Evolutionary conservation across 352 stramenopile species (phyloP).

Genomic region (Lagenidium giganteum): DNA sequence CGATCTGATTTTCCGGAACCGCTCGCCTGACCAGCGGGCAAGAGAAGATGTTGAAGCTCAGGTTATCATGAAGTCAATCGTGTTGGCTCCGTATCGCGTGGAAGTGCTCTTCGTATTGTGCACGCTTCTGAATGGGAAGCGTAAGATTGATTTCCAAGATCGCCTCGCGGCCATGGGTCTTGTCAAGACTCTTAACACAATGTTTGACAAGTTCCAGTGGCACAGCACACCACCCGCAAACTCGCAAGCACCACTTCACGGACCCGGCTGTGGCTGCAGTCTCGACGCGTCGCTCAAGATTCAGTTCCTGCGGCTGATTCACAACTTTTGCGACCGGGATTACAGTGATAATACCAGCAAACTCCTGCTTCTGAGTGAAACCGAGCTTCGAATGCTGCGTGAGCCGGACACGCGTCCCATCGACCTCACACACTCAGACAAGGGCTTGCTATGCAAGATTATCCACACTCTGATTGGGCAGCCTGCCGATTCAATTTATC

Average conservation of each 20-base stretch:
- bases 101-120: conserved; percentile 97
- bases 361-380: conserved; percentile 68
- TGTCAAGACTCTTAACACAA: conserved; percentile 86
- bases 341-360: conserved; percentile 83
- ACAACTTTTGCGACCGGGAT: conserved; percentile 96
- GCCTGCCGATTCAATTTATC: conserved; percentile 91
- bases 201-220: conserved; percentile 95
- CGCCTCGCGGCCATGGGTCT: conserved; percentile 84
- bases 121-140: conserved; percentile 92
- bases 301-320: conserved; percentile 93
- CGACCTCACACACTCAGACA: conserved; percentile 58
- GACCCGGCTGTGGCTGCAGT: conserved; percentile 91
- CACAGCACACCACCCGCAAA: conserved; percentile 36
- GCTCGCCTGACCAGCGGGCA: conserved; percentile 39
- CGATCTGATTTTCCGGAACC: conserved; percentile 68
- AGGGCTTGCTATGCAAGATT: conserved; percentile 89
- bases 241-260: conserved; percentile 57
- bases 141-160: conserved; percentile 92
- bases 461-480: conserved; percentile 88
- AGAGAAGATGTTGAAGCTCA: conserved; percentile 68
- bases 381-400: conserved; percentile 54
- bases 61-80: conserved; percentile 91
- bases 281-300: conserved; percentile 93
- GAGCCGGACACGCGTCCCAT: conserved; percentile 38
- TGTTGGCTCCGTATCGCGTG: conserved; percentile 91